Conservation (phyloP, 2,329 filamentous ascomycete genomes). For the Calonectria pseudoturangicola region DNA sequence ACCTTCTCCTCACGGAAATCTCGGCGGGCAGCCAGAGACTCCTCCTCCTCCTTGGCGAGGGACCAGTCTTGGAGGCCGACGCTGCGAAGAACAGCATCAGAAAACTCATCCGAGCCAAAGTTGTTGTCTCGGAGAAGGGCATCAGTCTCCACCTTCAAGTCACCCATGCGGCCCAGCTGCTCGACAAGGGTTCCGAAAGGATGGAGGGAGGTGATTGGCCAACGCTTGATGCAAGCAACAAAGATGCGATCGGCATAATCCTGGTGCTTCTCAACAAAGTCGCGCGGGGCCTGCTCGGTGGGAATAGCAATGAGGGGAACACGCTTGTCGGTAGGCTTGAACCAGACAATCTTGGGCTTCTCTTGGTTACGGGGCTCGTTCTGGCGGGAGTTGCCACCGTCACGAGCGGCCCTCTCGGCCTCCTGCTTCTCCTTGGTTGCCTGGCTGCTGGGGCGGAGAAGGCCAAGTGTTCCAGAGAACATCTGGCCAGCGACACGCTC, state of each 20-base stretch:
- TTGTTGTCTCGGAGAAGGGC: conserved; percentile 98
- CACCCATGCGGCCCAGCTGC: conserved; percentile 97
- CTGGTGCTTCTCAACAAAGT: conserved; percentile 99
- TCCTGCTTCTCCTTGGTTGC: conserved; percentile 99
- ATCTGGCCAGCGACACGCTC: conserved; percentile 98
- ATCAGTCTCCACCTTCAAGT: conserved; percentile 98
- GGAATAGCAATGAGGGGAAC: conserved; percentile 98
- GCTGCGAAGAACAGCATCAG: conserved; percentile 94
- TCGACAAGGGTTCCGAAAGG: conserved; percentile 98
- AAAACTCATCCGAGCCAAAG: conserved; percentile 97
- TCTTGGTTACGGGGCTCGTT: conserved; percentile 89
- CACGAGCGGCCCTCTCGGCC: conserved; percentile 92
- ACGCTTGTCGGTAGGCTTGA: conserved; percentile 99
- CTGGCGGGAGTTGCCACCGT: conserved; percentile 82
- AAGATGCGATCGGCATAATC: conserved; percentile 99
- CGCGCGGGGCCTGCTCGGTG: conserved; percentile 96
- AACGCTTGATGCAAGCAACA: conserved; percentile 98
- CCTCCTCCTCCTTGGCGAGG: conserved; percentile 87
- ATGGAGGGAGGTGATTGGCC: conserved; percentile 99
- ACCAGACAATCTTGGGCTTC: conserved; percentile 99
- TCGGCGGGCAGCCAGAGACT: conserved; percentile 82
- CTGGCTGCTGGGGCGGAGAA: conserved; percentile 96
- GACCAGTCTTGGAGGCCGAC: conserved; percentile 96
- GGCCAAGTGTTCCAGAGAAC: conserved; percentile 97
- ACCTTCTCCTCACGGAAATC: conserved; percentile 92